A percentile compares a stretch with the other conserved stretches of the same genome.
Evolutionary conservation across 352 stramenopile genomes (phyloP).

Genomic region (Pseudoperonospora humuli): DNA sequence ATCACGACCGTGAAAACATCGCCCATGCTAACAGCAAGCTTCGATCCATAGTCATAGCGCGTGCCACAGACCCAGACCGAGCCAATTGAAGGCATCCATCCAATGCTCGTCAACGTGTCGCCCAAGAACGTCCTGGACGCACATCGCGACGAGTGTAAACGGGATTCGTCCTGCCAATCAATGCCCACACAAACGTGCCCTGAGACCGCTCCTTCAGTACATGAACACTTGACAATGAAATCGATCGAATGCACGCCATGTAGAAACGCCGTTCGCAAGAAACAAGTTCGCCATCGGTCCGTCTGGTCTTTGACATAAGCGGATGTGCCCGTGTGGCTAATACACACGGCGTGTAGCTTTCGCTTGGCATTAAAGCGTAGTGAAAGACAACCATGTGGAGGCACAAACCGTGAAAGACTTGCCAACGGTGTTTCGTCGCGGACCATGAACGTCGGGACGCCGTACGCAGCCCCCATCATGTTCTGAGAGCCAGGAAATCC

Average conservation of each 20-base stretch:
- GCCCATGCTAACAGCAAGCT: conserved; percentile 34
- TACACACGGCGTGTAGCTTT: conserved; percentile 46
- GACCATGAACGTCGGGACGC: conserved; percentile 79
- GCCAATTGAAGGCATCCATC: conserved; percentile 81
- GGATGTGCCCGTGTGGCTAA: conserved; percentile 72
- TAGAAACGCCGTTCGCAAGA: conserved; percentile 51
- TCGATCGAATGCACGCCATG: conserved; percentile 69
- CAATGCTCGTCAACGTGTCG: conserved; percentile 41
- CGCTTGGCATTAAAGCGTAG: conserved; percentile 61
- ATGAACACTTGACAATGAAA: conserved; percentile 69
- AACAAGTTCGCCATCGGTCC: conserved; percentile 57
- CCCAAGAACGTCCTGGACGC: conserved; percentile 44
- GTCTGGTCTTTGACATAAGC: conserved; percentile 43
- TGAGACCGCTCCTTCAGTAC: conserved; percentile 47
- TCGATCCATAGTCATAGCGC: conserved; percentile 42
- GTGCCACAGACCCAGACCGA: conserved; percentile 61
- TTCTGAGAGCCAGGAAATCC: conserved; percentile 84
- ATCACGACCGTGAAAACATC: conserved; percentile 70
- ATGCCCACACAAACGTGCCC: conserved; percentile 73
- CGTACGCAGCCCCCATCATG: conserved; percentile 73
- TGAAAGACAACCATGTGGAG: conserved; percentile 40
- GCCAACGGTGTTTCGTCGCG: conserved; percentile 65
- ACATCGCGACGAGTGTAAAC: conserved; percentile 2
- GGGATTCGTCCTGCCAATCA: conserved; percentile 34
- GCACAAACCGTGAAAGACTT: conserved; percentile 52